phyloP scores from a whole-genome alignment of 495 filamentous ascomycete species.

The Ramalina intermedia region DNA sequence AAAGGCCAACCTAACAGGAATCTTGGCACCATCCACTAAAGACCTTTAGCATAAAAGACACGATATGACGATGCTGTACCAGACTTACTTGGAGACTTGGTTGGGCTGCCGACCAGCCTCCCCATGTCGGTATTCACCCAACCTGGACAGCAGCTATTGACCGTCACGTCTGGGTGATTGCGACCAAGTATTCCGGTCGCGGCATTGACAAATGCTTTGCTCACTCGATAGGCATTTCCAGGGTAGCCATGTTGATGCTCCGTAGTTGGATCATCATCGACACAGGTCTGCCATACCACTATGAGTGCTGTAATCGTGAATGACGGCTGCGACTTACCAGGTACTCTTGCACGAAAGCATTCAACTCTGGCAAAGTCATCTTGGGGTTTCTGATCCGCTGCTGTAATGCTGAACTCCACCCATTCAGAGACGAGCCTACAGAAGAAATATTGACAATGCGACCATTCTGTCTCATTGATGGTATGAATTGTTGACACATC shows the following conservation, averaged over 20 bases:
- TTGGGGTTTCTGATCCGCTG: conserved; percentile 3
- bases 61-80: neutral
- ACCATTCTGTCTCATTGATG: conserved; percentile 9
- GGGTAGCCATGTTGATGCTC: conserved; percentile 12
- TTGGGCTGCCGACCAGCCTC: neutral
- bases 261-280: neutral
- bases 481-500: conserved; percentile 12
- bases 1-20: conserved; percentile 4
- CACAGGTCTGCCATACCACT: neutral
- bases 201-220: conserved; percentile 21
- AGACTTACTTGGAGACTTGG: conserved; percentile 1
- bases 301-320: neutral
- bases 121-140: conserved; percentile 16
- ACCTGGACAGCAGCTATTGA: conserved; percentile 25
- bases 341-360: conserved; percentile 6
- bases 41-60: neutral
- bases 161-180: conserved; percentile 12
- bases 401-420: conserved; percentile 1
- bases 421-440: neutral
- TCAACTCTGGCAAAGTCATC: conserved; percentile 1
- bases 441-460: conserved; percentile 19
- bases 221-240: conserved; percentile 16
- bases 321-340: neutral
- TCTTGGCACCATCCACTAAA: conserved; percentile 4
- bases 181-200: conserved; percentile 17